A percentile compares a stretch with the other conserved stretches of the same genome.
These are phyloP conservation scores for Bolboschoenoplectus hybrid DNA, from an alignment of 202 grass and related monocot genomes.

Conservation along the genomic window DNA sequence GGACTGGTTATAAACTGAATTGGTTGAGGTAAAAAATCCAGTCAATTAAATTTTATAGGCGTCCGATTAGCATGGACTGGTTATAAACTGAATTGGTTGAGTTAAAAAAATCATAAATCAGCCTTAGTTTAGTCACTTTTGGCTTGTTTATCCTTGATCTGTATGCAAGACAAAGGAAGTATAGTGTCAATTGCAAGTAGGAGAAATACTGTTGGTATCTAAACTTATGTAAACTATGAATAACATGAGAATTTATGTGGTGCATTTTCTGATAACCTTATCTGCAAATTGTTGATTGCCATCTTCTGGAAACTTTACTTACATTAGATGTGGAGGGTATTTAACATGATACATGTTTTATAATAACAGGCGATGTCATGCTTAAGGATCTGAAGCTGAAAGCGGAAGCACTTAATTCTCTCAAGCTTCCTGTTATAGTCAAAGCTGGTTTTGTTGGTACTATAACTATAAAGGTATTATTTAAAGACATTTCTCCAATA, in stretches of 20 bases:
- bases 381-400: slow-evolving; percentile 97
- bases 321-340: slow-evolving; percentile 24
- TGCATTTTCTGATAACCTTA: background rate
- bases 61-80: background rate
- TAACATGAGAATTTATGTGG: background rate
- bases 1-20: background rate
- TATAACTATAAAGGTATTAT: slow-evolving; percentile 91
- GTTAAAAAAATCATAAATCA: background rate
- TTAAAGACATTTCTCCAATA: slow-evolving; percentile 25
- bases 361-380: slow-evolving; percentile 81
- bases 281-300: slow-evolving; percentile 18
- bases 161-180: slow-evolving; percentile 9
- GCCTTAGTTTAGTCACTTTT: background rate
- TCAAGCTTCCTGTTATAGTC: slow-evolving; percentile 89
- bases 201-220: background rate
- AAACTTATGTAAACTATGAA: slow-evolving; percentile 2
- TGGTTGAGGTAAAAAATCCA: background rate
- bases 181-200: background rate
- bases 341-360: slow-evolving; percentile 42
- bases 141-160: background rate
- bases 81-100: background rate
- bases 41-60: background rate
- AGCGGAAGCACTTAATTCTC: slow-evolving; percentile 96
- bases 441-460: slow-evolving; percentile 98
- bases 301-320: background rate